Evolutionary conservation across 2,329 filamentous ascomycete species (phyloP).

Genomic region (Aspergillus unguis): DNA sequence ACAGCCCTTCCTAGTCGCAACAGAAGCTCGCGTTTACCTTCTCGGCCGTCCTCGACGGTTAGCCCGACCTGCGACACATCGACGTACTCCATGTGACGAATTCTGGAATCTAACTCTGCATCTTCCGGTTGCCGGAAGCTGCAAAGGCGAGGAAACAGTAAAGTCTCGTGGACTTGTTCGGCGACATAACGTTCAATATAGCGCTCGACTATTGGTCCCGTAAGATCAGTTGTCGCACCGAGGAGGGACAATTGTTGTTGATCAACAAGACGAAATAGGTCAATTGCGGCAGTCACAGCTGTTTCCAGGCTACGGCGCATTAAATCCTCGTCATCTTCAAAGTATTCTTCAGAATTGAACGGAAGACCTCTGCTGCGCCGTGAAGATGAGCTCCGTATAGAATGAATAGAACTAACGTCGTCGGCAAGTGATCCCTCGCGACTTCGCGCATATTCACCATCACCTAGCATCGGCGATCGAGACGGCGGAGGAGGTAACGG

Average conservation of each 20-base stretch:
- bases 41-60: slow-evolving; percentile 71
- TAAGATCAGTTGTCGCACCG: slow-evolving; percentile 88
- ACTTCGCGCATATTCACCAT: slow-evolving; percentile 49
- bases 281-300: slow-evolving; percentile 87
- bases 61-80: slow-evolving; percentile 95
- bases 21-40: slow-evolving; percentile 77
- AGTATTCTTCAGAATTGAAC: slow-evolving; percentile 64
- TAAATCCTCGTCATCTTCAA: slow-evolving; percentile 85
- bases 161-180: slow-evolving; percentile 81
- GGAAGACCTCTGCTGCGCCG: slow-evolving; percentile 40
- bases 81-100: slow-evolving; percentile 87
- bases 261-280: slow-evolving; percentile 92
- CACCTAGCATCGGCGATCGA: slow-evolving; percentile 47
- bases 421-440: slow-evolving; percentile 37
- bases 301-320: slow-evolving; percentile 88
- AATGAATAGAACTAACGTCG: slow-evolving; percentile 35
- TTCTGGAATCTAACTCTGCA: slow-evolving; percentile 80
- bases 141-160: slow-evolving; percentile 80
- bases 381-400: slow-evolving; percentile 34
- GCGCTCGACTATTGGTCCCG: slow-evolving; percentile 84
- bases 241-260: slow-evolving; percentile 91
- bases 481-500: slow-evolving; percentile 71
- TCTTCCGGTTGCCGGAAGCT: slow-evolving; percentile 77
- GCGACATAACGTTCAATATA: slow-evolving; percentile 93
- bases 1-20: slow-evolving; percentile 73